Base-by-base conservation (phyloP, 768 basidiomycete species). In the Hygrophorus pudorinus region DNA sequence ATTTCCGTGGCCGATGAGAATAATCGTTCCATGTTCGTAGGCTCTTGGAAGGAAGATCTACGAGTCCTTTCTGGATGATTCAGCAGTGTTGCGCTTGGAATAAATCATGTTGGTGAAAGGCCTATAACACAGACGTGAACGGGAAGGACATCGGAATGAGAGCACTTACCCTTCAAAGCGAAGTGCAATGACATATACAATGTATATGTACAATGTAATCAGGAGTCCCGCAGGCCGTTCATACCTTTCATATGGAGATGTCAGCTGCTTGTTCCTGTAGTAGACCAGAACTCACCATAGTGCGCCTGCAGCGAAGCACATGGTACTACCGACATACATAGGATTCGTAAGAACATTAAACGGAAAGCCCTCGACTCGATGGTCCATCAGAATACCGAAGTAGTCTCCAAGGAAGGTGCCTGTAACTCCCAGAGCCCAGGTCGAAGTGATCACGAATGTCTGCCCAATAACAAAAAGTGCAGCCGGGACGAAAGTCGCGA, bases 271-370 rank as follows among this genome's bases (percentile, higher is more conserved):
- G 1, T 21, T 5, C n/a, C 7, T 12, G n/a, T 27, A 21, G 29
- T 5, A 16, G 8, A 8, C 12, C 9, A 33, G 13, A 8, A 59
- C 81, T 54, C 47, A 91, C 91, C 90, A 94, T 28, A 99, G 69
- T 0, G 94, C 85, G 1, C 78, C 80, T 16, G 81, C 93, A 30
- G 77, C 64, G 65, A 97, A 97, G 59, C 81, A 87, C 67, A 99
- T 66, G 4, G 91, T 92, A 56, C 85, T 90, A 6, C 94, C 94
- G 37, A 91, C 85, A 58, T 99, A 98, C 94, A 99, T 99, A 0
- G 94, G 94, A 61, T 96, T 84, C 14, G 77, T 71, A 33, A 93
- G 71, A 38, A 96, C 74, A 59, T 94, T 94, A 73, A 97, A 99
- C 0, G 94, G 94, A 70, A 99, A 99, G 16, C 86, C 84, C 56